Base-by-base conservation (phyloP, 495 filamentous ascomycete species). In the Penicillium steckii region DNA sequence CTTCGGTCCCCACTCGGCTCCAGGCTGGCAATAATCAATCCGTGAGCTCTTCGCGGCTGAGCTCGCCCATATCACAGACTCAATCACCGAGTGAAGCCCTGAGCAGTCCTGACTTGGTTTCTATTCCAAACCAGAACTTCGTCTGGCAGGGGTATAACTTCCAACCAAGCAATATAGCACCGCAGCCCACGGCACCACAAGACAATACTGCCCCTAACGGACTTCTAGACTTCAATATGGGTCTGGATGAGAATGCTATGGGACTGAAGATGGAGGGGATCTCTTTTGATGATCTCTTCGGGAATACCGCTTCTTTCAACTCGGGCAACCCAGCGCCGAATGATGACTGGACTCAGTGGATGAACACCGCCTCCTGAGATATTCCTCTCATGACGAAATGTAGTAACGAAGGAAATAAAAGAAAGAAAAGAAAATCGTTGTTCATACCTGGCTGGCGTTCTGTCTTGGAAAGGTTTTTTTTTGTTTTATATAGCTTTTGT, bases 271-370 rank as follows among this genome's bases (percentile, higher is more conserved):
- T 68, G 47, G 71, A 74, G 5, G 68, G 68, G 1, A 66, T 75
- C 24, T 67, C 70, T 8, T 68, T 77, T 37, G 72, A 74, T 44
- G 74, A 77, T 38, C 59, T 77, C 26, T 73, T 77, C 37, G 74
- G 72, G 8, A 74, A 69, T 25, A 59, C 56, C 8, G 60, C 68
- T 10, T 44, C 47, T 3, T 64, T 37, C 43, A 61, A 57, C 25
- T 51, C 60, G 21, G 56, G 48, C 45, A 45, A 55, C 48, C 53
- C 52, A 43, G 47, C 51, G 15, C 25, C 57, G 19, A 71, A 63
- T 27, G 74, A 77, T 29, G 73, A 77, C 4, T 77, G 71, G 72
- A 61, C 60, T 19, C 70, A 73, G 44, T 77, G 72, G 71, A 71
- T 74, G 72, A 74, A 69, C 52, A 48, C 52, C 4, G 52, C 44